Percentiles rank a stretch among this genome's conserved stretches.
Evolutionary conservation across 2,329 filamentous ascomycete species (phyloP).

Genomic region (Davidsoniella virescens): DNA sequence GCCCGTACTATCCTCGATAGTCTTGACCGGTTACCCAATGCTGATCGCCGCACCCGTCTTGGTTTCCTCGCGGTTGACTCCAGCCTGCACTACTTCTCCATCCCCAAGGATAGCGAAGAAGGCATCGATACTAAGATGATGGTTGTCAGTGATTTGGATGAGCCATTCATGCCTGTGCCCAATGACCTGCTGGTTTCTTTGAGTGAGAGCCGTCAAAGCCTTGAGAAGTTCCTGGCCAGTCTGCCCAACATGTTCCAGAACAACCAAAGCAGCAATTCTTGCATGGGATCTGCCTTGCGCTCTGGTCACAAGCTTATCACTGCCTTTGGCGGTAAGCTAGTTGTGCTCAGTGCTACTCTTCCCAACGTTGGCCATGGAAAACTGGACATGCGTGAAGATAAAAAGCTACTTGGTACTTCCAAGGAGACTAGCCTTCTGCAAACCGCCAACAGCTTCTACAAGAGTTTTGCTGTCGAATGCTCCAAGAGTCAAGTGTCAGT

Average conservation of each 20-base stretch:
- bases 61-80: slow-evolving; percentile 94
- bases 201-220: slow-evolving; percentile 73
- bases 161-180: slow-evolving; percentile 90
- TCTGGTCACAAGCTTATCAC: slow-evolving; percentile 94
- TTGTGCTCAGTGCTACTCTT: slow-evolving; percentile 74
- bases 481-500: slow-evolving; percentile 98
- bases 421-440: slow-evolving; percentile 81
- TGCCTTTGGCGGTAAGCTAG: slow-evolving; percentile 85
- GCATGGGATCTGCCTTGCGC: slow-evolving; percentile 83
- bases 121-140: slow-evolving; percentile 77
- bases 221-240: slow-evolving; percentile 80
- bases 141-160: slow-evolving; percentile 85
- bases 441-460: slow-evolving; percentile 93
- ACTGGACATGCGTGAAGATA: slow-evolving; percentile 87
- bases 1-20: slow-evolving; percentile 91
- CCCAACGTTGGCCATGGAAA: slow-evolving; percentile 83
- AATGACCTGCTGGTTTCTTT: slow-evolving; percentile 81
- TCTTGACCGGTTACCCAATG: slow-evolving; percentile 94
- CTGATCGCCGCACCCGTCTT: slow-evolving; percentile 76
- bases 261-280: slow-evolving; percentile 77
- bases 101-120: slow-evolving; percentile 77
- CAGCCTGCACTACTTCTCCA: slow-evolving; percentile 87
- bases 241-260: slow-evolving; percentile 94
- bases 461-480: slow-evolving; percentile 96
- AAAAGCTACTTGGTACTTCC: slow-evolving; percentile 83